A percentile compares a stretch with the other conserved stretches of the same genome.
phyloP scores from a whole-genome alignment of 2,329 filamentous ascomycete genomes.

The Sporothrix curviconia region DNA sequence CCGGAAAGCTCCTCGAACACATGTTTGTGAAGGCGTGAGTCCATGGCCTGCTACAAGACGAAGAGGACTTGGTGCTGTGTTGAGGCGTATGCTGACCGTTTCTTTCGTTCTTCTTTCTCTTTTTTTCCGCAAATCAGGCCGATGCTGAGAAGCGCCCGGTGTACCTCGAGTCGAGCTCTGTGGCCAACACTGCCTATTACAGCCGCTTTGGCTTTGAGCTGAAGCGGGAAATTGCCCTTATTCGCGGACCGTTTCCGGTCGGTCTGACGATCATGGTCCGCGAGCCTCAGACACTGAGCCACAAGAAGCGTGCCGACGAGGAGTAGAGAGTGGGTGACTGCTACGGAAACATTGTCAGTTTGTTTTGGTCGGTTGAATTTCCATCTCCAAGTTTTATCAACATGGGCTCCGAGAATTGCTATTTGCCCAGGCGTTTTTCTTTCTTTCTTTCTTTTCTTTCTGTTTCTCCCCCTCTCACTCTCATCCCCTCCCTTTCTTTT shows the following conservation, averaged over 20 bases:
- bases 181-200: constrained; percentile 64
- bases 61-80: constrained; percentile 16
- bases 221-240: constrained; percentile 56
- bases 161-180: constrained; percentile 73
- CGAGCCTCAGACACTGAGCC: constrained; percentile 47
- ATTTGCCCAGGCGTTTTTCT: too few relatives aligned
- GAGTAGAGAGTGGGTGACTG: too few relatives aligned
- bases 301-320: constrained; percentile 10
- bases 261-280: constrained; percentile 75
- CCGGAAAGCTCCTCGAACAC: constrained; percentile 61
- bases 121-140: constrained; percentile 41
- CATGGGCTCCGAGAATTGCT: too few relatives aligned
- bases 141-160: constrained; percentile 61
- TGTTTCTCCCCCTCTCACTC: background rate
- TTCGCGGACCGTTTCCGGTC: constrained; percentile 52
- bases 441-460: background rate
- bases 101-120: background rate
- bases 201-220: constrained; percentile 66
- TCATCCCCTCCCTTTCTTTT: background rate
- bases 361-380: too few relatives aligned
- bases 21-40: constrained; percentile 60
- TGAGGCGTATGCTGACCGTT: too few relatives aligned
- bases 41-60: too few relatives aligned
- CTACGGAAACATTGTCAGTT: too few relatives aligned
- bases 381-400: too few relatives aligned